A percentile compares a stretch with the other conserved stretches of the same genome.
Conservation (phyloP, 805 yeast genomes). For the Wickerhamiella siamensis region DNA sequence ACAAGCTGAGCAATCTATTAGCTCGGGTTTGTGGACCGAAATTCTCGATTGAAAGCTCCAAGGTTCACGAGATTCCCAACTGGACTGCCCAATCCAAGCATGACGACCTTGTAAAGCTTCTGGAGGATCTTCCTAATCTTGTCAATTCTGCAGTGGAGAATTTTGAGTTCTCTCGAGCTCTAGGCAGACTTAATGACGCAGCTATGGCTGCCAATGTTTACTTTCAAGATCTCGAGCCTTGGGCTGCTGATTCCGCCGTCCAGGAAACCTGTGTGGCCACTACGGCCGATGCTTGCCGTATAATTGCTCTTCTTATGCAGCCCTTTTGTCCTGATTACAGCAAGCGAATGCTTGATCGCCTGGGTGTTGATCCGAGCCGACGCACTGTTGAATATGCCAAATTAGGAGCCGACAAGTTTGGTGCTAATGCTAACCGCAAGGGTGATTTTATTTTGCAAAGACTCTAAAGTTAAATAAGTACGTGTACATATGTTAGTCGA, state of each 20-base stretch:
- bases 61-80: slow-evolving; percentile 1
- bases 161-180: slow-evolving; percentile 45
- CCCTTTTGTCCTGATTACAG: slow-evolving; percentile 66
- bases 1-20: slow-evolving; percentile 70
- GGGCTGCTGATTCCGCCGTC: slow-evolving; percentile 34
- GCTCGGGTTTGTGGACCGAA: slow-evolving; percentile 59
- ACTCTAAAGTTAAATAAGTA: slow-evolving; percentile 28
- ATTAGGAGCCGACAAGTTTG: slow-evolving; percentile 54
- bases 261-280: slow-evolving; percentile 34
- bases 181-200: slow-evolving; percentile 12
- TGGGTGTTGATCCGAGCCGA: slow-evolving; percentile 36
- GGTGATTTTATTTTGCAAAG: slow-evolving; percentile 27
- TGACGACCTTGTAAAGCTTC: slow-evolving; percentile 29
- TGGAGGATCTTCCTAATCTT: slow-evolving; percentile 34
- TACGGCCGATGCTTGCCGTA: slow-evolving; percentile 59
- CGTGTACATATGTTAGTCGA: slow-evolving; percentile 10
- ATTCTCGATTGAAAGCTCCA: slow-evolving; percentile 33
- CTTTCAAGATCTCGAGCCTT: slow-evolving; percentile 61
- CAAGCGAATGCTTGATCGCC: slow-evolving; percentile 39
- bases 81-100: not conserved
- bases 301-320: slow-evolving; percentile 47
- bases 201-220: slow-evolving; percentile 41
- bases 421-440: slow-evolving; percentile 36
- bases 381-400: slow-evolving; percentile 33
- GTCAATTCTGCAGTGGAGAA: slow-evolving; percentile 37